phyloP scores from a whole-genome alignment of 1,139 yeast species.

The Yamadazyma conglobata region DNA sequence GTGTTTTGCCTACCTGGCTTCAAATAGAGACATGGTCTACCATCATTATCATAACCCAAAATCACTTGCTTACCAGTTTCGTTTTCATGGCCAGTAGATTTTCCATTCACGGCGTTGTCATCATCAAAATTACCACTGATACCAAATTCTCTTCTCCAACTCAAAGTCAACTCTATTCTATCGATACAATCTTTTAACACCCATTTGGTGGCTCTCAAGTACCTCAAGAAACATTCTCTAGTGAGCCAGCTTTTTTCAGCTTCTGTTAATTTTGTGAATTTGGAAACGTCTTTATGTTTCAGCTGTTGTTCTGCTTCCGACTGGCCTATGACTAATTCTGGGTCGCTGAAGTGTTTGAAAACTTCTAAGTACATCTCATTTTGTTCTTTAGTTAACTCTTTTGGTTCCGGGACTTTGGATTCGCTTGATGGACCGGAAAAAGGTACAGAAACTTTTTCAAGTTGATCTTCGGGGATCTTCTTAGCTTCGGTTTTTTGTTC shows the following conservation, averaged over 20 bases:
- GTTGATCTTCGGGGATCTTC: slow-evolving; percentile 9
- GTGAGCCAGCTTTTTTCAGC: slow-evolving; percentile 46
- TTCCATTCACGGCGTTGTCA: slow-evolving; percentile 34
- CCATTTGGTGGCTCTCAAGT: slow-evolving; percentile 50
- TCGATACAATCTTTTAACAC: slow-evolving; percentile 35
- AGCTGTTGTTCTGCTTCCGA: slow-evolving; percentile 37
- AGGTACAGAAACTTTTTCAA: slow-evolving; percentile 37
- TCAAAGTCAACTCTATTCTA: slow-evolving; percentile 40
- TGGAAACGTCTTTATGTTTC: slow-evolving; percentile 16
- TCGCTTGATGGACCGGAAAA: slow-evolving; percentile 47
- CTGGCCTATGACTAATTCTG: slow-evolving; percentile 35
- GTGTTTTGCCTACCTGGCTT: slow-evolving; percentile 51
- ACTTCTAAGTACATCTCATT: slow-evolving; percentile 55
- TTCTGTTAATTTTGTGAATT: slow-evolving; percentile 20
- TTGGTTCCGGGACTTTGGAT: slow-evolving; percentile 50
- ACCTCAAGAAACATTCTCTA: slow-evolving; percentile 46
- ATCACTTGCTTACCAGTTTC: slow-evolving; percentile 48
- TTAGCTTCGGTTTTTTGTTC: slow-evolving; percentile 11
- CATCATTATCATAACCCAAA: slow-evolving; percentile 45
- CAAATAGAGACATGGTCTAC: slow-evolving; percentile 47
- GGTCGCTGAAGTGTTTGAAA: slow-evolving; percentile 53
- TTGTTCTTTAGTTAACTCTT: slow-evolving; percentile 52
- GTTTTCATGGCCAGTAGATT: slow-evolving; percentile 33
- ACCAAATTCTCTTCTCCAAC: slow-evolving; percentile 50
- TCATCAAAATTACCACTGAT: slow-evolving; percentile 28